Conservation (phyloP, 2,329 filamentous ascomycete genomes). For the Hymenotorrendiella dingleyae region DNA sequence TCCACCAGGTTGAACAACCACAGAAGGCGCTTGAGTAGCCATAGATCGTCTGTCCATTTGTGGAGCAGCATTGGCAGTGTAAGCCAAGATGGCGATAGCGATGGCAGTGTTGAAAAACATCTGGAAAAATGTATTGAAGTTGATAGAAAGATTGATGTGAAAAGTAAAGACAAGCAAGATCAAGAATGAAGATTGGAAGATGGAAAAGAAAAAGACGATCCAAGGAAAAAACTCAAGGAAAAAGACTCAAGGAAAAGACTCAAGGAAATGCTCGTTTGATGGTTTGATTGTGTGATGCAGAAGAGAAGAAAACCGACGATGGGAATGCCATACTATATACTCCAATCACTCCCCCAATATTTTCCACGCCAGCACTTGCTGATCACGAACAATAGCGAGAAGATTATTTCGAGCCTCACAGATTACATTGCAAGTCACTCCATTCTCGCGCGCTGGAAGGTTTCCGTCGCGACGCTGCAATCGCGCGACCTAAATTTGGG, state of each 20-base stretch:
- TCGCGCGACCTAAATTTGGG: no score
- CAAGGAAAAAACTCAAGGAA: conserved; percentile 17
- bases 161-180: conserved; percentile 10
- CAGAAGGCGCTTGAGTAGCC: no score
- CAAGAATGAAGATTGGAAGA: conserved; percentile 8
- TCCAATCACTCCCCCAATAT: not conserved
- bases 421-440: no score
- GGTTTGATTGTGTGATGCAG: conserved; percentile 17
- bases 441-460: no score
- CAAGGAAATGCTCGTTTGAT: conserved; percentile 12
- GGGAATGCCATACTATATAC: not conserved
- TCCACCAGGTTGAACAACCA: no score
- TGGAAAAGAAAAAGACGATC: conserved; percentile 8
- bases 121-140: conserved; percentile 16
- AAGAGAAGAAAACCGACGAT: not conserved
- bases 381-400: no score
- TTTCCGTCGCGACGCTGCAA: no score
- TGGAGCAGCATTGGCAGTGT: conserved; percentile 29
- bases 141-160: conserved; percentile 4
- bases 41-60: no score
- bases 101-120: conserved; percentile 34
- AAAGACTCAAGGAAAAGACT: conserved; percentile 8
- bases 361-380: not conserved
- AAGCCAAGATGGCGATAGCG: conserved; percentile 36
- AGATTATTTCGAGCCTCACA: no score